Evolutionary conservation across 345 rosid genomes (phyloP), one percentile per base, ranked within the genome.

Genomic region (Pistacia atlantica): DNA sequence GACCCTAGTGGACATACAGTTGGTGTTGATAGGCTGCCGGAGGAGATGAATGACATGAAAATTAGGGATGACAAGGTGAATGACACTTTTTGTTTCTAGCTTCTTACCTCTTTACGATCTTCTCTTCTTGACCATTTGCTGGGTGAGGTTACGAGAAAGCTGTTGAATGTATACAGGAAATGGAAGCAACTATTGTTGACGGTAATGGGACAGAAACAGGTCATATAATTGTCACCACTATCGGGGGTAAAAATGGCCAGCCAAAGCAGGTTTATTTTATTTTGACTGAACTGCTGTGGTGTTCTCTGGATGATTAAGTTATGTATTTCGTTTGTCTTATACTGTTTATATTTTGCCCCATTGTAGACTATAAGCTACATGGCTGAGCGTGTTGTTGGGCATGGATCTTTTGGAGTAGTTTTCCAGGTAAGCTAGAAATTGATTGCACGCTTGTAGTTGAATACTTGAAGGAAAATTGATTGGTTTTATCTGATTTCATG

Each of bases 371-470:
- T 91, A 76, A 92, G 97, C 83, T 96, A 93, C 76, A 92, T 96
- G 99, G 99, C 99, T 35, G 99, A 96, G 85, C 94, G 98, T 66
- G 87, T 92, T 25, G 97, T 96, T 61, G 98, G 99, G 63, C 92
- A 90, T 58, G 99, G 99, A 73, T 96, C 99, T 66, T 96, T 96
- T 82, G 99, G 98, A 68, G 88, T 94, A 59, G 99, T 94, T 11
- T 94, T 96, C 78, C 98, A 93, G 97, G 99, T 92, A 51, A 74
- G 68, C 68, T 51, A 58, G 61, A 52, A 35, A 10, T 25, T 46
- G 18, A 57, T 58, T 2, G 28, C 70, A 33, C 25, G 25, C 28
- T 54, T 73, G 38, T 71, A 12, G 35, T 14, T 45, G 12, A n/a
- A 18, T 64, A 25, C 25, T 51, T n/a, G n/a, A 71, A 75, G 8